Percentiles rank a stretch among this genome's conserved stretches.
These are phyloP conservation scores for Circinella minor DNA, from an alignment of 371 early-diverging fungal species.

Conservation along the genomic window DNA sequence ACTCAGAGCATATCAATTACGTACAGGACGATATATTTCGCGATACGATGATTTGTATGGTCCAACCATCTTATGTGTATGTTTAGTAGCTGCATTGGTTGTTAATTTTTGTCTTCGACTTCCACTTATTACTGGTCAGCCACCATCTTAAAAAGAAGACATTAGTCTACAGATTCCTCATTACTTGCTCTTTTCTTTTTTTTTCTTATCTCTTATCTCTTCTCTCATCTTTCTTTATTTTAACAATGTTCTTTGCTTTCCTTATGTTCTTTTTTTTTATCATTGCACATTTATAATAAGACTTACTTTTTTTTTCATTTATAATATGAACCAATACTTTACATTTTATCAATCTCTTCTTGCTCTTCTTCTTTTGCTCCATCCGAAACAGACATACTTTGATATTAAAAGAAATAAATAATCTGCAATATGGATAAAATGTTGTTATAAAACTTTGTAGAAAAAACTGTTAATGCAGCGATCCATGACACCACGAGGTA, in stretches of 20 bases:
- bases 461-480: no score
- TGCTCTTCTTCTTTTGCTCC: no score
- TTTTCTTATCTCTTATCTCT: background rate
- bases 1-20: constrained; percentile 41
- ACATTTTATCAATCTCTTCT: no score
- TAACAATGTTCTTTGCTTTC: no score
- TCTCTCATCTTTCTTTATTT: background rate
- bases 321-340: no score
- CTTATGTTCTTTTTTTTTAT: background rate
- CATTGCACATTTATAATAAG: no score
- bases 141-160: background rate
- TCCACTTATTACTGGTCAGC: constrained; percentile 16
- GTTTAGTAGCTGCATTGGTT: constrained; percentile 28
- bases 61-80: constrained; percentile 30
- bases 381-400: no score
- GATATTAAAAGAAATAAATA: no score
- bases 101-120: constrained; percentile 44
- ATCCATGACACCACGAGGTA: background rate
- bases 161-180: background rate
- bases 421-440: no score
- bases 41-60: constrained; percentile 36
- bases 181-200: background rate
- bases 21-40: constrained; percentile 27
- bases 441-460: no score
- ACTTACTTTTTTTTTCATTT: no score